These are phyloP conservation scores for Rhododendron griersonianum DNA, from an alignment of 148 eudicot species.

Conservation along the genomic window DNA sequence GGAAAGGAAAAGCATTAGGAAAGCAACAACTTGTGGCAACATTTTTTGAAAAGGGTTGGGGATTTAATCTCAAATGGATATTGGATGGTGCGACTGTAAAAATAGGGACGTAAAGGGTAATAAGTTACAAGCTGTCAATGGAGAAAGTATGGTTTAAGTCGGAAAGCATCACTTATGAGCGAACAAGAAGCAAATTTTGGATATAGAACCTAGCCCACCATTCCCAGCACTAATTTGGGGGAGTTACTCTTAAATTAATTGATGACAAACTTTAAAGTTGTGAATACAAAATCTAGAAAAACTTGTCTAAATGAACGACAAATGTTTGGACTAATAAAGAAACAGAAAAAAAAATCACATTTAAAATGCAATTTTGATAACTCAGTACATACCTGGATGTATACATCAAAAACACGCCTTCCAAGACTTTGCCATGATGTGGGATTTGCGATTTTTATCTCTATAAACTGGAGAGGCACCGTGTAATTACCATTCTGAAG, in stretches of 20 bases:
- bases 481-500: slow-evolving; percentile 82
- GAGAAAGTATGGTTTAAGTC: background rate
- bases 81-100: too few relatives aligned
- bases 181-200: too few relatives aligned
- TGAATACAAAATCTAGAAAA: background rate
- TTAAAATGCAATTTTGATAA: background rate
- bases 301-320: background rate
- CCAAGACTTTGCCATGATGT: slow-evolving; percentile 33
- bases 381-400: slow-evolving; percentile 52
- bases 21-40: too few relatives aligned
- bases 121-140: too few relatives aligned
- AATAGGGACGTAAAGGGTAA: too few relatives aligned
- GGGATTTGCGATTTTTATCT: slow-evolving; percentile 7
- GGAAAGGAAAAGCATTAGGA: too few relatives aligned
- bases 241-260: too few relatives aligned
- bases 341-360: background rate
- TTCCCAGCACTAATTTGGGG: too few relatives aligned
- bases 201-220: too few relatives aligned
- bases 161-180: background rate
- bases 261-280: too few relatives aligned
- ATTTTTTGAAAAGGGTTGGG: too few relatives aligned
- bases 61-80: too few relatives aligned
- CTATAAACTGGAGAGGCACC: slow-evolving; percentile 64
- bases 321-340: background rate
- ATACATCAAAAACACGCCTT: slow-evolving; percentile 74